Conservation (phyloP, 345 rosid species). For the Laguncularia racemosa region DNA sequence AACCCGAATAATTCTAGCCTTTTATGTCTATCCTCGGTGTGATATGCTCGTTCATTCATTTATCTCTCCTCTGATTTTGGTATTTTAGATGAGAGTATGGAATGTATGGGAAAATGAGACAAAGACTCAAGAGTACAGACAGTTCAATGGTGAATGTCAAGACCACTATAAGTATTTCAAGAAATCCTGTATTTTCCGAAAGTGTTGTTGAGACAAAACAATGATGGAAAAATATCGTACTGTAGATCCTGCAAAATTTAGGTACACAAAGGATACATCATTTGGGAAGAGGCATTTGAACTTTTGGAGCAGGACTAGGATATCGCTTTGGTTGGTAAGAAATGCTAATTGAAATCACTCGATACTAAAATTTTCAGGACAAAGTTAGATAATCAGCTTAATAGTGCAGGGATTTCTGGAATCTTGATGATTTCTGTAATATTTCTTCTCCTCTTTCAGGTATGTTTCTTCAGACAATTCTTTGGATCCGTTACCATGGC, state of each 20-base stretch:
- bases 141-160: conserved; percentile 30
- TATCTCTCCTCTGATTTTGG: neutral
- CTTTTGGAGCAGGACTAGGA: conserved; percentile 56
- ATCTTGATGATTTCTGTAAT: no score
- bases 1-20: neutral
- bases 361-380: neutral
- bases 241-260: conserved; percentile 92
- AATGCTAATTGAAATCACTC: neutral
- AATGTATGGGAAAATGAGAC: conserved; percentile 79
- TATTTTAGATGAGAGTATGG: conserved; percentile 73
- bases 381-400: neutral
- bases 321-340: conserved; percentile 83
- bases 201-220: neutral
- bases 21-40: neutral
- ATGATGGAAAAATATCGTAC: neutral
- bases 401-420: neutral
- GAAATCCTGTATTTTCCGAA: neutral
- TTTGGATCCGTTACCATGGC: conserved; percentile 76
- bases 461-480: conserved; percentile 97
- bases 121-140: conserved; percentile 56
- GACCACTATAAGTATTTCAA: neutral
- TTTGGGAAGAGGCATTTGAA: conserved; percentile 82
- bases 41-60: neutral
- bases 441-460: conserved; percentile 29
- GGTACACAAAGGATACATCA: conserved; percentile 90